Evolutionary conservation across 805 yeast species (phyloP), one percentile per base, ranked within the genome.

Genomic region (Cyberlindnera saturnus): DNA sequence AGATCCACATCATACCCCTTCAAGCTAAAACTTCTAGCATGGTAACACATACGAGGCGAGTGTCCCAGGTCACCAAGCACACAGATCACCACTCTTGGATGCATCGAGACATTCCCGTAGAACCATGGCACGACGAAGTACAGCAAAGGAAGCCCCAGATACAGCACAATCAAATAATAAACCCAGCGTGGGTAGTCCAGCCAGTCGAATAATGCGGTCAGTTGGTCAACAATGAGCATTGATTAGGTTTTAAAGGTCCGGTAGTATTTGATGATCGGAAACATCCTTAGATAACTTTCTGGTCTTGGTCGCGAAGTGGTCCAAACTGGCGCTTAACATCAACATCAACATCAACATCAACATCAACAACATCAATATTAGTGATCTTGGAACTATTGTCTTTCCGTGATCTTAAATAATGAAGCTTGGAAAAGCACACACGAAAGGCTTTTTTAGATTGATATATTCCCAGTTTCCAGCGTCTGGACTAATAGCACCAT

Each of bases 61-160:
- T 89, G 95, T 13, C 96, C 96, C 42, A 93, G 59, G 59, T 91
- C 98, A 2, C 99, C 99, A 16, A 93, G 66, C 3, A 93, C 99
- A 49, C 87, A 74, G 16, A 93, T 79, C 9, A 85, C 73, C 6
- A 87, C 80, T 41, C 87, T 75, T 48, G 71, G 77, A 46, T 70
- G 62, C 5, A 63, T 50, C 6, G 67, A 61, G 30, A 55, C 58
- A 41, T 56, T 54, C 10, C 68, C 73, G 41, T 57, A 60, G 10
- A 67, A n/a, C 38, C 38, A 59, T 1, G 74, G 74, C 18, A 69
- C 43, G 1, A 61, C 23, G 7, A 56, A 41, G 42, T 67, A 70
- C 9, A 63, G 34, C 3, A 65, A 8, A 0, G 73, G 73, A 2
- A 75, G 53, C 5, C 63, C 46, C 0, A 75, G 40, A 64, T 81